Conservation (phyloP, 768 basidiomycete species). For the Trametes sanguinea region DNA sequence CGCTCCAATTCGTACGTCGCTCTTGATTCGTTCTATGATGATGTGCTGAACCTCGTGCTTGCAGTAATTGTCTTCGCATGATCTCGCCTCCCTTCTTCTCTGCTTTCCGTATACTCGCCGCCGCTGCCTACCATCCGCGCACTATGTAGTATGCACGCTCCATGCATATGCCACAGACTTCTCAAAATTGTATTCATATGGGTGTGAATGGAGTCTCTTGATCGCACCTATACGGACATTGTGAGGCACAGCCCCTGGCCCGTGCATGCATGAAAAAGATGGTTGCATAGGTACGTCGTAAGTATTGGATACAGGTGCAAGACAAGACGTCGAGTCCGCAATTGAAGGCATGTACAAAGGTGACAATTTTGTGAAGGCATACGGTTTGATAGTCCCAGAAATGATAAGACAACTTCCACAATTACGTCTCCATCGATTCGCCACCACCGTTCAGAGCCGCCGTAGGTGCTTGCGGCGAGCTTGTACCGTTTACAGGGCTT, state of each 20-base stretch:
- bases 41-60: background rate
- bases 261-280: no score
- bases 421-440: background rate
- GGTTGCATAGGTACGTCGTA: no score
- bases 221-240: constrained; percentile 1
- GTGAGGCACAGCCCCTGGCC: no score
- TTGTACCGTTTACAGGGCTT: background rate
- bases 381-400: no score
- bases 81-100: constrained; percentile 20
- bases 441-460: background rate
- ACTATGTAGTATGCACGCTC: constrained; percentile 33
- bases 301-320: no score
- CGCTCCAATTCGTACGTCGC: constrained; percentile 85
- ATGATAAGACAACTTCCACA: background rate
- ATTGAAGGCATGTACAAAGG: background rate
- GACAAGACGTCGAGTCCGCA: background rate
- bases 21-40: no score
- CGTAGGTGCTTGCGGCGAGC: background rate
- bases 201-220: constrained; percentile 19
- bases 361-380: no score
- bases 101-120: constrained; percentile 22
- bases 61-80: constrained; percentile 28
- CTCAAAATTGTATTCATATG: constrained; percentile 27
- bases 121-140: constrained; percentile 25
- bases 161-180: constrained; percentile 28